Base-by-base conservation (phyloP, 768 basidiomycete species). In the Hebeloma cylindrosporum region DNA sequence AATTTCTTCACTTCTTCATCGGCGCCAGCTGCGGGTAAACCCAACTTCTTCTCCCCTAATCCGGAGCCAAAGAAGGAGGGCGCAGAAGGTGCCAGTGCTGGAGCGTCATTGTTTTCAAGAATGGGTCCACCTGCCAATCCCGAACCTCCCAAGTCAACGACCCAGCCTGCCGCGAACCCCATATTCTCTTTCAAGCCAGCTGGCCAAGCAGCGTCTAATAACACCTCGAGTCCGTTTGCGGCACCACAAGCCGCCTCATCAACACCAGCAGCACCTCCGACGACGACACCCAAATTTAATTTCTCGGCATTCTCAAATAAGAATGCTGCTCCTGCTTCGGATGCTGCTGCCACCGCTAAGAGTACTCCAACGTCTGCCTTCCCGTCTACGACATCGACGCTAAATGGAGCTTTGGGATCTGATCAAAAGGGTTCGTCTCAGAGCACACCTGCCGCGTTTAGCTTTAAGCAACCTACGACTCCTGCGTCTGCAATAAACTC, bases 381-480 rank as follows among this genome's bases (percentile, higher is more conserved):
- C 10, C 43, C 50, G 26, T n/a, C n/a, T n/a, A n/a, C n/a, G n/a
- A n/a, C n/a, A n/a, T n/a, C n/a, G n/a, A 51, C 53, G 41, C 32
- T 54, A 40, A 45, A 40, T n/a, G 52, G 53, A 37, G 55, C 53
- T 32, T 48, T 60, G 35, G 52, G 52, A 20, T 18, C 47, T 3
- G 47, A 47, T 11, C 26, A 39, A 1, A 34, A 35, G 21, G 18
- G 21, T 7, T 5, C 36, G 6, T 9, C 44, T 17, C n/a, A 22
- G 14, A 30, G 41, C 20, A 27, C 36, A 38, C 6, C 38, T 16
- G 13, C 20, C n/a, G n/a, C n/a, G n/a, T n/a, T n/a, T n/a, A n/a
- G n/a, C n/a, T n/a, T n/a, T n/a, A n/a, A 21, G 23, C 13, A 29
- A 35, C 8, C 20, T 30, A 11, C 35, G 17, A 18, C 37, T 8